Conservation (phyloP, 2,329 filamentous ascomycete species). For the Diaporthe sp. region DNA sequence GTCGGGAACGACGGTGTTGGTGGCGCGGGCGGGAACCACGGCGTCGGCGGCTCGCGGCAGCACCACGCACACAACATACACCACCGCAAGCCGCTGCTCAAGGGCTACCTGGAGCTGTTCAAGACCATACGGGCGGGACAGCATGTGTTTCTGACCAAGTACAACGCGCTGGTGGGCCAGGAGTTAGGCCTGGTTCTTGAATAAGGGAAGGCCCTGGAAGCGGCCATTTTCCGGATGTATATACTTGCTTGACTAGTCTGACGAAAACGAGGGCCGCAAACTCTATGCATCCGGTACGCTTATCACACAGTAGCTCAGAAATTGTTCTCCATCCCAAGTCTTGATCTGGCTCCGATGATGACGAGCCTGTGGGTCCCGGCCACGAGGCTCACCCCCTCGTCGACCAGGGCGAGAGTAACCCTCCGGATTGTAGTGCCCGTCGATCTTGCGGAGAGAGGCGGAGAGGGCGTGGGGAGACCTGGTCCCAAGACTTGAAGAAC, state of each 20-base stretch:
- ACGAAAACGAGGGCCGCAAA: background rate
- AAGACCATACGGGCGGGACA: constrained; percentile 35
- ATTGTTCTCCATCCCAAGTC: background rate
- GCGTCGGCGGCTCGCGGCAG: constrained; percentile 1
- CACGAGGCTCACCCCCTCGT: constrained; percentile 26
- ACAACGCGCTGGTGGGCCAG: constrained; percentile 36
- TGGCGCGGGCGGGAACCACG: background rate
- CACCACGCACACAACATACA: constrained; percentile 10
- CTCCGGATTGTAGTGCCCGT: constrained; percentile 11
- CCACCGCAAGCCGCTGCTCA: constrained; percentile 31
- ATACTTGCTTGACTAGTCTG: background rate
- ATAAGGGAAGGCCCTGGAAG: constrained; percentile 20
- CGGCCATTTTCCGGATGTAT: constrained; percentile 29
- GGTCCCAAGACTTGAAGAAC: constrained; percentile 28
- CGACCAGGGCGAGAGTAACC: constrained; percentile 30
- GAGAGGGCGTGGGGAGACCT: constrained; percentile 28
- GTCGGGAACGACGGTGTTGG: background rate
- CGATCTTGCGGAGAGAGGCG: constrained; percentile 33
- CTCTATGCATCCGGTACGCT: constrained; percentile 8
- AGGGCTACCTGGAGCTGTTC: constrained; percentile 33
- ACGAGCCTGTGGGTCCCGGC: constrained; percentile 14
- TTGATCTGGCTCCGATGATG: constrained; percentile 19
- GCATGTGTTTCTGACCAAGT: constrained; percentile 33
- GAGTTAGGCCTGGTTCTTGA: constrained; percentile 26
- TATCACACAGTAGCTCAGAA: constrained; percentile 3